Base-by-base conservation (phyloP, 371 early-diverging fungal species). In the Saksenaea vasiformis region DNA sequence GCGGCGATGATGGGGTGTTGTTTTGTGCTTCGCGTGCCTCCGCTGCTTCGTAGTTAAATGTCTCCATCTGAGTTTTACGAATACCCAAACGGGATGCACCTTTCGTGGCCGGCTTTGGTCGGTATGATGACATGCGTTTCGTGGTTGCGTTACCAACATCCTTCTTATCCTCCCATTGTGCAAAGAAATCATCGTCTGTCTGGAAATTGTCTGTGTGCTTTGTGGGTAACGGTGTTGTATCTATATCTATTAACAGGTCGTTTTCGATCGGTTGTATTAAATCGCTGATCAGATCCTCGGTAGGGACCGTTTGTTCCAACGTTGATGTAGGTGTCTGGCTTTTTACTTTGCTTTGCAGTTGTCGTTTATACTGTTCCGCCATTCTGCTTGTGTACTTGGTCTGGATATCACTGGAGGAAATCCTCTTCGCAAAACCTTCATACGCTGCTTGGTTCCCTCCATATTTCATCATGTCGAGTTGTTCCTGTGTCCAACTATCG, bases 401-500 rank as follows among this genome's bases (percentile, higher is more conserved):
- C 58, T 91, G 87, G 4, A 88, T 87, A 56, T 96, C 96, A 56
- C 86, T 88, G n/a, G 51, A 43, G 24, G 64, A 51, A 1, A 81
- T 65, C 10, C 85, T 73, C 63, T 86, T 87, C 28, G 83, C 73
- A 77, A 95, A 90, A 58, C 90, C 94, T 64, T 93, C 93, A 3
- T 84, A 71, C 3, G 94, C 91, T 28, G 87, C 86, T 61, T 75
- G 80, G 68, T 93, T 94, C 5, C 94, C 94, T 43, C 93, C 92
- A 5, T 86, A 76, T 76, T 95, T 94, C 94, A 96, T 93, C 17
- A 82, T 76, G 44, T 95, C 85, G 24, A 98, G 82, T 74, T 98
- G 98, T 64, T 92, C 91, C 75, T 88, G 82, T 36, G 91, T 85
- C 98, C 98, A 98, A 15, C 87, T 79, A 66, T 97, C 98, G 28